phyloP scores from a whole-genome alignment of 2,329 filamentous ascomycete species.

The Dactylonectria macrodidyma region DNA sequence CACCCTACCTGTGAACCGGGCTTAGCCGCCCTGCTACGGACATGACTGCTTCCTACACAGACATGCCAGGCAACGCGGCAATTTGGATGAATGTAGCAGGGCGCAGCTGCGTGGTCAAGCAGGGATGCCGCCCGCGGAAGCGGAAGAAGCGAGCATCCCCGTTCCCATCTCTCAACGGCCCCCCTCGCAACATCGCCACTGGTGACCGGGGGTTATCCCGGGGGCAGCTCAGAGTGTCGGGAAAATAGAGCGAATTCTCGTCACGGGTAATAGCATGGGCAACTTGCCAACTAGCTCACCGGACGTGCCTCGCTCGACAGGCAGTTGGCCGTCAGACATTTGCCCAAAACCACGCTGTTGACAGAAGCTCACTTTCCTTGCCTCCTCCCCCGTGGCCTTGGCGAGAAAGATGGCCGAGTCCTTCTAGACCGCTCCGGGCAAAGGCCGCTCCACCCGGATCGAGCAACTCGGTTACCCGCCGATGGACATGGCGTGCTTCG shows the following conservation, averaged over 20 bases:
- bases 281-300: background rate
- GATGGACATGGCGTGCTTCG: conserved; percentile 39
- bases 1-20: background rate
- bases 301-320: background rate
- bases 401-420: conserved; percentile 26
- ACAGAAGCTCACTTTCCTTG: conserved; percentile 9
- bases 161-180: conserved; percentile 1
- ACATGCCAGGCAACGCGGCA: background rate
- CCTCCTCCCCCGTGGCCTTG: conserved; percentile 7
- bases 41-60: too few species aligned
- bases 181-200: background rate
- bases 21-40: background rate
- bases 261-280: background rate
- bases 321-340: background rate
- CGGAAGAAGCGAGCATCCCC: conserved; percentile 6
- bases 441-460: conserved; percentile 44
- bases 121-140: conserved; percentile 22
- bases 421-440: conserved; percentile 37
- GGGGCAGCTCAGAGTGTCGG: background rate
- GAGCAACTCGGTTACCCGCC: conserved; percentile 39
- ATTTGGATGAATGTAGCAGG: background rate
- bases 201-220: conserved; percentile 4
- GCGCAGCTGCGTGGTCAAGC: background rate
- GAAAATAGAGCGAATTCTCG: background rate
- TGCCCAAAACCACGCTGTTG: background rate